Conservation (phyloP, 768 basidiomycete genomes). For the Xanthoconium purpureum region DNA sequence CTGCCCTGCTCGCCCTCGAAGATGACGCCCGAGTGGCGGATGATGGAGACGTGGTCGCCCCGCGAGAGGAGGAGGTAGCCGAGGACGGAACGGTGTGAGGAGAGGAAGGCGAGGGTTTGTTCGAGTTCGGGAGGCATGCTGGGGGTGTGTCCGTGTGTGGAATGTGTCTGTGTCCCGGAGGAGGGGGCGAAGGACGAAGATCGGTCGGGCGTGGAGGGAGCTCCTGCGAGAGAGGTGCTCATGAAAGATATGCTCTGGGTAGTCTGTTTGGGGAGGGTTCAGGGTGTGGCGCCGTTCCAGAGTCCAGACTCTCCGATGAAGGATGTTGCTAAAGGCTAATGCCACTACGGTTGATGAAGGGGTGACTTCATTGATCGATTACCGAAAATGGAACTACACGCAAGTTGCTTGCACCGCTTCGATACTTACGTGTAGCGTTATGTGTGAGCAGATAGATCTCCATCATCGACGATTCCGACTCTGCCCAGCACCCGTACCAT, state of each 20-base stretch:
- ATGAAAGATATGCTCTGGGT: slow-evolving; percentile 4
- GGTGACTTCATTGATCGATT: too few relatives aligned
- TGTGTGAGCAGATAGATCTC: too few relatives aligned
- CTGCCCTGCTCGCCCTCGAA: slow-evolving; percentile 83
- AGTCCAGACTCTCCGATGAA: too few relatives aligned
- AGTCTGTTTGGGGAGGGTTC: slow-evolving; percentile 11
- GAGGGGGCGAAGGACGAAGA: slow-evolving; percentile 5
- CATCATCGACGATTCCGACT: slow-evolving; percentile 29
- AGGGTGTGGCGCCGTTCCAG: slow-evolving; percentile 5
- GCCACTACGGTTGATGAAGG: too few relatives aligned
- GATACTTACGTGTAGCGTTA: not conserved
- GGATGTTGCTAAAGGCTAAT: too few relatives aligned
- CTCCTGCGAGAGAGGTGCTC: slow-evolving; percentile 12
- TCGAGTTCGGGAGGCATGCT: slow-evolving; percentile 76
- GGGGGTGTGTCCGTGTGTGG: slow-evolving; percentile 13
- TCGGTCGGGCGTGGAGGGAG: slow-evolving; percentile 4
- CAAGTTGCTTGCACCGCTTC: not conserved
- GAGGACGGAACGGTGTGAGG: slow-evolving; percentile 79
- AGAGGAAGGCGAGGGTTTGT: slow-evolving; percentile 69
- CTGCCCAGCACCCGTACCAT: slow-evolving; percentile 39
- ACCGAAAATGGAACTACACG: not conserved
- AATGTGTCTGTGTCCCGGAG: slow-evolving; percentile 15
- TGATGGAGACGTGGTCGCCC: slow-evolving; percentile 69
- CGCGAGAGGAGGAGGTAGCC: slow-evolving; percentile 85
- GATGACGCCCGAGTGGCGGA: slow-evolving; percentile 79